Percentiles rank a stretch among this genome's conserved stretches.
These are phyloP conservation scores for Saccharomycopsis crataegensis DNA, from an alignment of 1,139 yeast genomes.

Conservation along the genomic window DNA sequence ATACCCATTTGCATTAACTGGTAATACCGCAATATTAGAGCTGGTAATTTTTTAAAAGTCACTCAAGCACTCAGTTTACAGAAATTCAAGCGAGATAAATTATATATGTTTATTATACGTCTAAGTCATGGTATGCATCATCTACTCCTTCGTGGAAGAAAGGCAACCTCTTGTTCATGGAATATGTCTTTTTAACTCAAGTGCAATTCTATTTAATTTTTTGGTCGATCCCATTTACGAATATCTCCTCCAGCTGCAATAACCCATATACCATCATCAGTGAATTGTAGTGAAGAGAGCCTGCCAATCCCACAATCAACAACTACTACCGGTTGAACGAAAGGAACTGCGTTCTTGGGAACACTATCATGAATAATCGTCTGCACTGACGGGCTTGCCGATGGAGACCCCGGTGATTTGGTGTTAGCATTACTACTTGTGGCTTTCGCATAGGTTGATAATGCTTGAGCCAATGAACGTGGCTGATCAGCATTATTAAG, in stretches of 20 bases:
- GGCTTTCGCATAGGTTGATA: slow-evolving; percentile 6
- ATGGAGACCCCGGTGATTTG: not conserved
- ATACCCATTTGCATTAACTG: too few relatives aligned
- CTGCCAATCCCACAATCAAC: slow-evolving; percentile 33
- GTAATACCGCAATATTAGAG: too few relatives aligned
- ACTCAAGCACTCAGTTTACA: too few relatives aligned
- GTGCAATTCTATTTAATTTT: not conserved
- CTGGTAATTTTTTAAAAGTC: too few relatives aligned
- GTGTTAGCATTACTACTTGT: not conserved
- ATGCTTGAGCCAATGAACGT: slow-evolving; percentile 14
- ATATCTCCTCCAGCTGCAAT: slow-evolving; percentile 48
- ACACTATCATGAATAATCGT: slow-evolving; percentile 22
- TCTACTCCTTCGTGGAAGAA: too few relatives aligned
- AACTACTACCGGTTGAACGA: slow-evolving; percentile 27
- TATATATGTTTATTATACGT: too few relatives aligned
- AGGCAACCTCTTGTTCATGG: too few relatives aligned
- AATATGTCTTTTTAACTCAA: too few relatives aligned
- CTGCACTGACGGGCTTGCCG: not conserved
- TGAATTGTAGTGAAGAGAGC: slow-evolving; percentile 37
- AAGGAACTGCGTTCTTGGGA: slow-evolving; percentile 24
- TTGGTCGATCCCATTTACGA: slow-evolving; percentile 31
- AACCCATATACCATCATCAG: slow-evolving; percentile 39
- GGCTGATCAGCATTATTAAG: not conserved
- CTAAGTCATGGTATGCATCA: too few relatives aligned
- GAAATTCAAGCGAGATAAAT: too few relatives aligned